Conservation (phyloP, 129 eudicot species). For the Daucus carota region DNA sequence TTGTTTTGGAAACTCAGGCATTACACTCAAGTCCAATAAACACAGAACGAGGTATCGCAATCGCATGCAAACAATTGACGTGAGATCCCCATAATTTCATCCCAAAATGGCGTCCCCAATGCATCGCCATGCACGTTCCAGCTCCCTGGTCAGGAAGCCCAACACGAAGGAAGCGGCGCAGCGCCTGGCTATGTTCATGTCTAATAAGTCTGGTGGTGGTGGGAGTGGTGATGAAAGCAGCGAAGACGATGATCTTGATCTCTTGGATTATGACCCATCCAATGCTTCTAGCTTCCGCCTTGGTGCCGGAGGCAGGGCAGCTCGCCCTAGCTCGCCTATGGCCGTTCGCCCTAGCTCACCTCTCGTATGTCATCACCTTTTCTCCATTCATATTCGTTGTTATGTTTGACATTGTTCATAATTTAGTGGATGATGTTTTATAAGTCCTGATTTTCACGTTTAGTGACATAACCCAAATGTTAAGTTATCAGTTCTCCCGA, state of each 20-base stretch:
- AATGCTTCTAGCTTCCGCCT: slow-evolving; percentile 32
- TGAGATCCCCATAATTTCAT: background rate
- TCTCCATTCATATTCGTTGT: background rate
- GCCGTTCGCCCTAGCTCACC: slow-evolving; percentile 46
- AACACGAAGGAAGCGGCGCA: slow-evolving; percentile 77
- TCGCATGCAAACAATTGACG: background rate
- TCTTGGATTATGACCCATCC: slow-evolving; percentile 26
- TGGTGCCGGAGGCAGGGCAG: slow-evolving; percentile 39
- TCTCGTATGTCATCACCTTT: slow-evolving; percentile 25
- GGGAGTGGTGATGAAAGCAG: slow-evolving; percentile 35
- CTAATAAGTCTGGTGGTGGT: slow-evolving; percentile 34
- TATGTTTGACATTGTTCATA: too few relatives aligned
- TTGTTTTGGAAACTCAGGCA: too few relatives aligned
- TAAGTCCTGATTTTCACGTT: too few relatives aligned
- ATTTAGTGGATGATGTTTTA: too few relatives aligned
- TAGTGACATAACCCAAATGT: too few relatives aligned
- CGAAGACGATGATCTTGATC: slow-evolving; percentile 62
- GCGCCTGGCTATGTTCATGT: slow-evolving; percentile 76
- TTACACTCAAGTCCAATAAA: too few relatives aligned
- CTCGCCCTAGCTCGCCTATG: slow-evolving; percentile 46
- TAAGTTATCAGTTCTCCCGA: too few relatives aligned
- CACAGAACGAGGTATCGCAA: too few relatives aligned
- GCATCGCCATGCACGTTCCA: slow-evolving; percentile 53
- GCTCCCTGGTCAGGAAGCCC: slow-evolving; percentile 35
- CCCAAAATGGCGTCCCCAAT: slow-evolving; percentile 23